Evolutionary conservation across 257 asterid genomes (phyloP).

Genomic region (Mentha longifolia): DNA sequence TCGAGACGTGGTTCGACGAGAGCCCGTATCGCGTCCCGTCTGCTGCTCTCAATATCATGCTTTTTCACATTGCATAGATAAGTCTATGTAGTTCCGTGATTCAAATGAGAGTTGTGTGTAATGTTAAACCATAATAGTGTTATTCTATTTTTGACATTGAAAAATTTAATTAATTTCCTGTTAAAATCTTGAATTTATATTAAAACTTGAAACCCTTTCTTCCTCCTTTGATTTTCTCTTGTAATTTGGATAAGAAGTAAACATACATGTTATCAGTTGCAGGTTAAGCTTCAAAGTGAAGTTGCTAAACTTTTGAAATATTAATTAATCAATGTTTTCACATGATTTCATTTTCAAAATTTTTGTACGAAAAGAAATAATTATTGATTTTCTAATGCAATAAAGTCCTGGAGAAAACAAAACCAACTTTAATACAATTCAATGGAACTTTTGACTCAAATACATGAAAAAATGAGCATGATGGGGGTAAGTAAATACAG

Average conservation of each 20-base stretch:
- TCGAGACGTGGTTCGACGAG: constrained; percentile 56
- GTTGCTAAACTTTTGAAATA: background rate
- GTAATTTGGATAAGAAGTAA: background rate
- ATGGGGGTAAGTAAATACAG: constrained; percentile 5
- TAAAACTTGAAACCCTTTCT: too few species aligned
- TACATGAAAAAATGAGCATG: constrained; percentile 17
- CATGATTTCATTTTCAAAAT: background rate
- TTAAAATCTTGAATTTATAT: background rate
- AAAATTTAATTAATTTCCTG: background rate
- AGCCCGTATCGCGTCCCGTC: constrained; percentile 49
- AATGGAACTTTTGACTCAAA: constrained; percentile 25
- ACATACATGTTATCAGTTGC: too few species aligned
- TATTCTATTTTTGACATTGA: background rate
- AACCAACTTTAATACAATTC: constrained; percentile 7
- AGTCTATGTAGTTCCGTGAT: background rate
- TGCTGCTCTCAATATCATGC: constrained; percentile 71
- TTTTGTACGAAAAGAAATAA: constrained; percentile 2
- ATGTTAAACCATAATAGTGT: background rate
- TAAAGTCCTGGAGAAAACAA: constrained; percentile 16
- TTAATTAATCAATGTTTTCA: background rate
- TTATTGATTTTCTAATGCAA: background rate
- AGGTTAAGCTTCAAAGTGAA: background rate
- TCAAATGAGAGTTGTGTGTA: background rate
- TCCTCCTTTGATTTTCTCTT: background rate
- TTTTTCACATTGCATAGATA: constrained; percentile 49